Base-by-base conservation (phyloP, 371 early-diverging fungal species). In the Coemansia sp. region DNA sequence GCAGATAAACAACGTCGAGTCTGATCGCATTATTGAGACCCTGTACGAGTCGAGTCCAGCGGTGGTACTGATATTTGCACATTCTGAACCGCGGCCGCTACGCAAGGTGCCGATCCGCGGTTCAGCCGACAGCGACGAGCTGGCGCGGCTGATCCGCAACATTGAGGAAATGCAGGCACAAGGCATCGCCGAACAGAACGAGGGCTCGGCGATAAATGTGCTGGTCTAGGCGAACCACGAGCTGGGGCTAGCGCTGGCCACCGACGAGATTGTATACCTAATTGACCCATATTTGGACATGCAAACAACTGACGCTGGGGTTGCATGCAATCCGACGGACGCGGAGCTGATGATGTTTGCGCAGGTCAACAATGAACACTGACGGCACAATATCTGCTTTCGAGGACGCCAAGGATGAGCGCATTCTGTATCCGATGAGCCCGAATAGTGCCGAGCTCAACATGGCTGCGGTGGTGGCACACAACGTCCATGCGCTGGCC, bases 341-440 rank as follows among this genome's bases (percentile, higher is more conserved):
- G 94, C 93, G 4, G 97, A 96, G 81, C 83, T 98, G 47, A 92
- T 98, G 84, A 97, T 98, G 98, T 98, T 98, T 88, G 96, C 96
- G 44, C 97, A 97, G 77, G 97, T 98, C 75, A 97, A 98, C 81
- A 94, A 11, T 92, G 93, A 98, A 82, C 98, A 98, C 80, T 98
- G 98, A 81, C 87, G 98, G 14, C 98, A 98, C 87, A 97, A 98
- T 85, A 95, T 98, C 63, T 98, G 97, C 82, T 84, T 24, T 24
- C 24, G 1, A 24, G 24, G 24, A 1, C 24, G 1, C 90, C 55
- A 96, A 71, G 91, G 92, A 33, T 79, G 86, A 58, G 79, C 83
- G 46, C 85, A 86, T 24, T 24, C 24, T 1, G 24, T 24, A 24
- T 24, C 24, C 24, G 24, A 24, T 24, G 24, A 1, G 1, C 24